Evolutionary conservation across 257 asterid species (phyloP).

Genomic region (Mentha longifolia): DNA sequence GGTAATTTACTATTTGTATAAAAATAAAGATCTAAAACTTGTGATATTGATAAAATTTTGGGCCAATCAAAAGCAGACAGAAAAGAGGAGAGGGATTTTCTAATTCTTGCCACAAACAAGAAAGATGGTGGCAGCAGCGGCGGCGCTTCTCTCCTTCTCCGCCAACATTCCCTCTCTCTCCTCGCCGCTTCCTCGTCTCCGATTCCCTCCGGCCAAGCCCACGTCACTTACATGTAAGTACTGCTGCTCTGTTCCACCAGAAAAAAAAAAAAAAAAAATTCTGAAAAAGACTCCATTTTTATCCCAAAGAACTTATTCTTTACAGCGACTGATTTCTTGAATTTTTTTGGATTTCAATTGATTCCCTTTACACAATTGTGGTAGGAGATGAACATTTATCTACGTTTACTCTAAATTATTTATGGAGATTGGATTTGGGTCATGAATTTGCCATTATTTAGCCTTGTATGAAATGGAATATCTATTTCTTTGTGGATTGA

Average conservation of each 20-base stretch:
- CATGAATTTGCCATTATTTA: neutral
- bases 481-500: neutral
- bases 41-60: constrained; percentile 19
- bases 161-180: constrained; percentile 41
- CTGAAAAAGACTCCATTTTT: constrained; percentile 1
- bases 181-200: constrained; percentile 40
- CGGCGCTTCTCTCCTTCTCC: constrained; percentile 49
- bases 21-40: neutral
- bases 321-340: constrained; percentile 4
- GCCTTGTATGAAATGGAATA: no score
- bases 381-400: neutral
- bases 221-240: constrained; percentile 53
- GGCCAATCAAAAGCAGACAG: constrained; percentile 36
- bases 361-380: neutral
- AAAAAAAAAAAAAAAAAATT: neutral
- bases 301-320: neutral
- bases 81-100: constrained; percentile 19
- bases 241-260: neutral
- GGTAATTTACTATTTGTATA: neutral
- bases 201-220: constrained; percentile 37
- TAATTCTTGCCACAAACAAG: neutral
- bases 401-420: neutral
- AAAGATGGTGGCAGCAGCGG: constrained; percentile 45
- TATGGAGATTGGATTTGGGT: neutral
- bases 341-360: neutral